Evolutionary conservation across 2,329 filamentous ascomycete genomes (phyloP).

Genomic region (Fusarium sp.): DNA sequence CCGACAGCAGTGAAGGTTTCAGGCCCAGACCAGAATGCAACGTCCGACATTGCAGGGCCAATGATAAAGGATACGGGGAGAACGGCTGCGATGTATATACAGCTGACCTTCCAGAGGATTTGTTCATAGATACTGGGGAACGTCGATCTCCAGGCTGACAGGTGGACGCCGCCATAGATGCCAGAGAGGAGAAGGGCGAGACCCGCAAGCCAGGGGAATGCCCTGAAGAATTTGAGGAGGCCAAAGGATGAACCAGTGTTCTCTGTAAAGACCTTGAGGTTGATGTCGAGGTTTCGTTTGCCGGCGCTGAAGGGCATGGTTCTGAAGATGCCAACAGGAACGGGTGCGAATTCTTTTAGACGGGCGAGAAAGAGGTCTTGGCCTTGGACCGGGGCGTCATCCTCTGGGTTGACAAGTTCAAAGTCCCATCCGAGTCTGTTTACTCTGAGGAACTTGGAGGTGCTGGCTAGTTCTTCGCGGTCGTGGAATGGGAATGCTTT

Average conservation of each 20-base stretch:
- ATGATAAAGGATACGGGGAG: not conserved
- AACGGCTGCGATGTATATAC: not conserved
- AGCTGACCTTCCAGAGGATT: constrained; percentile 1
- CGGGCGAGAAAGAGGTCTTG: not conserved
- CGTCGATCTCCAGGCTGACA: not conserved
- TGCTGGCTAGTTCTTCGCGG: not conserved
- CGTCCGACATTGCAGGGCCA: not conserved
- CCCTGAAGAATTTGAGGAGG: not conserved
- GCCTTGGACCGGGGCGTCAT: not conserved
- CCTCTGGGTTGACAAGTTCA: not conserved
- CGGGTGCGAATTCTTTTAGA: not conserved
- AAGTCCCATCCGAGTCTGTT: not conserved
- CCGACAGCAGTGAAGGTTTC: not conserved
- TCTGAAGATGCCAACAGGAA: not conserved
- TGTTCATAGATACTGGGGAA: not conserved
- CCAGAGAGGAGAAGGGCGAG: not conserved
- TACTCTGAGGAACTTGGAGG: too few species aligned
- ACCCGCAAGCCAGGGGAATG: not conserved
- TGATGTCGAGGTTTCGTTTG: constrained; percentile 3
- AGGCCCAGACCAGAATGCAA: not conserved
- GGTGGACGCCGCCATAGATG: not conserved
- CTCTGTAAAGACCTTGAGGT: not conserved
- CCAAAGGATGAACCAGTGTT: not conserved
- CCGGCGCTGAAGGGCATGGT: not conserved
- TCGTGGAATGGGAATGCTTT: not conserved